A percentile compares a stretch with the other conserved stretches of the same genome.
Conservation (phyloP, 495 filamentous ascomycete species). For the Penicillium cosmopolitanum region DNA sequence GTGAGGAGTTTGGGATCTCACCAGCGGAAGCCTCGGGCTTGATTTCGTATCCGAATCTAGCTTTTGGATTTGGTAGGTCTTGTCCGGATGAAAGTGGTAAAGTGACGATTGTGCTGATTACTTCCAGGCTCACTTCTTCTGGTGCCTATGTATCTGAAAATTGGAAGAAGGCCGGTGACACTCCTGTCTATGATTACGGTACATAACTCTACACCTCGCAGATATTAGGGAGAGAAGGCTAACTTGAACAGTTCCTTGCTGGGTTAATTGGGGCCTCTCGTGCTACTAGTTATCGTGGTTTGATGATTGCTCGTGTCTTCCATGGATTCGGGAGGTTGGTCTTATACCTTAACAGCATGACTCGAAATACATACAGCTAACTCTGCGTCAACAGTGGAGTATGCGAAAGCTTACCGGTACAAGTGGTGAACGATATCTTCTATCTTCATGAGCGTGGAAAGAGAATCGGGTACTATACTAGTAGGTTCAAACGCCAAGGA, state of each 20-base stretch:
- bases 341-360: not conserved
- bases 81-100: not conserved
- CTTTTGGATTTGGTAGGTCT: slow-evolving; percentile 59
- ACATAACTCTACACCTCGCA: slow-evolving; percentile 17
- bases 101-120: slow-evolving; percentile 9
- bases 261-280: slow-evolving; percentile 61
- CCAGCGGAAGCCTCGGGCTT: slow-evolving; percentile 56
- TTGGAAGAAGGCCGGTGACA: slow-evolving; percentile 61
- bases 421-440: slow-evolving; percentile 70
- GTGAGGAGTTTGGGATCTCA: slow-evolving; percentile 56
- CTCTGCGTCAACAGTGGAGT: slow-evolving; percentile 43
- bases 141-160: slow-evolving; percentile 61
- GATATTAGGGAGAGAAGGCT: not conserved
- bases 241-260: slow-evolving; percentile 47
- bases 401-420: slow-evolving; percentile 65
- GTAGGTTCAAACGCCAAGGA: slow-evolving; percentile 28
- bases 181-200: slow-evolving; percentile 51
- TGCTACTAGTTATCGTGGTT: slow-evolving; percentile 50
- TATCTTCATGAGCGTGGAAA: slow-evolving; percentile 65
- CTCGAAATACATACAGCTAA: not conserved
- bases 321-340: slow-evolving; percentile 51
- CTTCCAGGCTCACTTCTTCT: slow-evolving; percentile 55
- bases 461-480: slow-evolving; percentile 61
- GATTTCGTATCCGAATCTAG: slow-evolving; percentile 65
- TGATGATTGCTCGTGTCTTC: slow-evolving; percentile 60